phyloP scores from a whole-genome alignment of 179 eudicot genomes.

The Spinacia oleracea region DNA sequence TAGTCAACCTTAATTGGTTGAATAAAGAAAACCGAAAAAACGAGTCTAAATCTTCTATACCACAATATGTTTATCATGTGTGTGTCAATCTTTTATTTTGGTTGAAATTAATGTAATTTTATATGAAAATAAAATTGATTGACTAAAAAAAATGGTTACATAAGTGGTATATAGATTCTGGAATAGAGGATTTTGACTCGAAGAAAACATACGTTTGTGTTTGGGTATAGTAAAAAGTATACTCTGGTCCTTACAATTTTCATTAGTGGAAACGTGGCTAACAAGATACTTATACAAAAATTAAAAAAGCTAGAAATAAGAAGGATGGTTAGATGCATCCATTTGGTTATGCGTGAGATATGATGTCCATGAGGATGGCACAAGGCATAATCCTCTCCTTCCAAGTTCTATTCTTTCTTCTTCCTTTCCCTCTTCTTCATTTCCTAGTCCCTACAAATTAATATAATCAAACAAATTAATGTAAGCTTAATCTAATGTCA shows the following conservation, averaged over 20 bases:
- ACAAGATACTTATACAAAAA: not conserved
- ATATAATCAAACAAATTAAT: too few relatives aligned
- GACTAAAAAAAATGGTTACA: too few relatives aligned
- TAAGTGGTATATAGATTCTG: too few relatives aligned
- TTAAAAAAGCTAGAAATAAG: slow-evolving; percentile 10
- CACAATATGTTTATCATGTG: too few relatives aligned
- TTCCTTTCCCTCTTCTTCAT: slow-evolving; percentile 30
- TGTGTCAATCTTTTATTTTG: too few relatives aligned
- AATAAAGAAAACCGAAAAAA: slow-evolving; percentile 12
- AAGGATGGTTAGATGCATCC: slow-evolving; percentile 32
- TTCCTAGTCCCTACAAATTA: slow-evolving; percentile 23
- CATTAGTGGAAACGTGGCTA: slow-evolving; percentile 1
- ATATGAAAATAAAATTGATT: too few relatives aligned
- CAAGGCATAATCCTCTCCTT: slow-evolving; percentile 55
- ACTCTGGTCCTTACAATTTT: not conserved
- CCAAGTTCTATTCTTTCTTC: slow-evolving; percentile 37
- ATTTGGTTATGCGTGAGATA: slow-evolving; percentile 37
- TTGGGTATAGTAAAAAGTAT: not conserved
- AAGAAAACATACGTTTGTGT: not conserved
- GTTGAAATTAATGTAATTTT: too few relatives aligned
- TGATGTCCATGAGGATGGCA: slow-evolving; percentile 52
- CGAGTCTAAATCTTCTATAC: too few relatives aligned
- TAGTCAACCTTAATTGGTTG: slow-evolving; percentile 5
- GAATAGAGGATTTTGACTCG: too few relatives aligned
- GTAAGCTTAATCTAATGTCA: too few relatives aligned